These are phyloP conservation scores for Setaria italica DNA, from an alignment of 202 grass and related monocot genomes.

Conservation along the genomic window DNA sequence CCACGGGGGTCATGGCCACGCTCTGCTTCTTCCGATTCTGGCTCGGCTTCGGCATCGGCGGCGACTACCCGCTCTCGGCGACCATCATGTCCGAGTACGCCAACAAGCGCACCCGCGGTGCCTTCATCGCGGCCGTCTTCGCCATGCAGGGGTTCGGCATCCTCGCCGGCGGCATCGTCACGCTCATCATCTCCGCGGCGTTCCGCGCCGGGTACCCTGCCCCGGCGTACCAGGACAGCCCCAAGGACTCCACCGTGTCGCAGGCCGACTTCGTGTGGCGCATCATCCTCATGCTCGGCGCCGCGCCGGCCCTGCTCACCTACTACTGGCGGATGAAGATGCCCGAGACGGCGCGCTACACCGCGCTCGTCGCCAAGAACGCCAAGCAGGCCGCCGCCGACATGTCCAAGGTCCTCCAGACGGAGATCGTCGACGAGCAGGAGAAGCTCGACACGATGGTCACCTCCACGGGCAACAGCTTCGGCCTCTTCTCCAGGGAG, in stretches of 20 bases:
- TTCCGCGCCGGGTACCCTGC: slow-evolving; percentile 49
- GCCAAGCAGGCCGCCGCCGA: slow-evolving; percentile 68
- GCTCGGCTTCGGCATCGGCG: slow-evolving; percentile 92
- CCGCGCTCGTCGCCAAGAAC: slow-evolving; percentile 70
- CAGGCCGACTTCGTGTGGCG: slow-evolving; percentile 68
- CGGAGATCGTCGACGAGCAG: slow-evolving; percentile 49
- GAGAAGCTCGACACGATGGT: slow-evolving; percentile 54
- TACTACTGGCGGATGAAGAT: slow-evolving; percentile 91
- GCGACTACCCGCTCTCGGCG: slow-evolving; percentile 83
- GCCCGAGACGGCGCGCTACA: slow-evolving; percentile 80
- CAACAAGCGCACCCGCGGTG: slow-evolving; percentile 85
- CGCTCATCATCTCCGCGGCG: slow-evolving; percentile 63
- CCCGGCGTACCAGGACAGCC: slow-evolving; percentile 49
- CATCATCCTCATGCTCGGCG: slow-evolving; percentile 72
- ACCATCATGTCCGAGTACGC: slow-evolving; percentile 99
- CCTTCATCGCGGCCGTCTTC: slow-evolving; percentile 90
- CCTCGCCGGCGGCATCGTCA: slow-evolving; percentile 71
- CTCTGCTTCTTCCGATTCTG: slow-evolving; percentile 98
- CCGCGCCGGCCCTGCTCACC: slow-evolving; percentile 50
- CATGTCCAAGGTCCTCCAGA: slow-evolving; percentile 64
- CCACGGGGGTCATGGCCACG: slow-evolving; percentile 62
- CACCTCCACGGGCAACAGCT: neutral
- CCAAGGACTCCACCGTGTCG: slow-evolving; percentile 19
- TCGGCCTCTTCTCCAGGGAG: slow-evolving; percentile 72
- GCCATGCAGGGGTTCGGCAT: slow-evolving; percentile 97